These are phyloP conservation scores for Sequoiadendron giganteum DNA, from an alignment of 75 land plant species.

Conservation along the genomic window DNA sequence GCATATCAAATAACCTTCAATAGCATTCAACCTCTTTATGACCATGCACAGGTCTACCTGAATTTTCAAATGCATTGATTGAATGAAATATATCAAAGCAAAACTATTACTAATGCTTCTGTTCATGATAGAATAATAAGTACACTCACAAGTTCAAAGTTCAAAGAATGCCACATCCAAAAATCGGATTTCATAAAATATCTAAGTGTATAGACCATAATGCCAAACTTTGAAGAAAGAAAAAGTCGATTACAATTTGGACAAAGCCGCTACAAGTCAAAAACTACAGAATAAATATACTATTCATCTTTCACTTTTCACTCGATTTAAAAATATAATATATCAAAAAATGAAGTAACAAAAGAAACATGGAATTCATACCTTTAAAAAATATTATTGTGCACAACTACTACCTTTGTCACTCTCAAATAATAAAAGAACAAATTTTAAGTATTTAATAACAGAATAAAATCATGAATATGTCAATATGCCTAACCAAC, in stretches of 20 bases:
- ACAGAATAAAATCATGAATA: background rate
- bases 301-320: background rate
- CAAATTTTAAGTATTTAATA: background rate
- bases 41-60: background rate
- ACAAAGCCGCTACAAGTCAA: background rate
- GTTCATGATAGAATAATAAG: background rate
- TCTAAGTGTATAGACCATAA: background rate
- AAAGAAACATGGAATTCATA: background rate
- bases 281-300: background rate
- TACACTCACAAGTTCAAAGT: background rate
- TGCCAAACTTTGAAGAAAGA: background rate
- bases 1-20: background rate
- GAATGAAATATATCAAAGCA: no score
- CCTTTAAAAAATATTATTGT: background rate
- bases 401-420: background rate
- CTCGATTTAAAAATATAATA: background rate
- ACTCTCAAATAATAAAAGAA: background rate
- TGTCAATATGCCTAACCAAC: background rate
- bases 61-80: background rate
- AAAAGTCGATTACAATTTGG: background rate
- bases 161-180: background rate
- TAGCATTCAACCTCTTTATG: background rate
- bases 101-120: background rate
- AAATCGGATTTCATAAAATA: background rate
- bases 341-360: background rate